These are phyloP conservation scores for Chlorociboria aeruginascens DNA, from an alignment of 495 filamentous ascomycete genomes.

Conservation along the genomic window DNA sequence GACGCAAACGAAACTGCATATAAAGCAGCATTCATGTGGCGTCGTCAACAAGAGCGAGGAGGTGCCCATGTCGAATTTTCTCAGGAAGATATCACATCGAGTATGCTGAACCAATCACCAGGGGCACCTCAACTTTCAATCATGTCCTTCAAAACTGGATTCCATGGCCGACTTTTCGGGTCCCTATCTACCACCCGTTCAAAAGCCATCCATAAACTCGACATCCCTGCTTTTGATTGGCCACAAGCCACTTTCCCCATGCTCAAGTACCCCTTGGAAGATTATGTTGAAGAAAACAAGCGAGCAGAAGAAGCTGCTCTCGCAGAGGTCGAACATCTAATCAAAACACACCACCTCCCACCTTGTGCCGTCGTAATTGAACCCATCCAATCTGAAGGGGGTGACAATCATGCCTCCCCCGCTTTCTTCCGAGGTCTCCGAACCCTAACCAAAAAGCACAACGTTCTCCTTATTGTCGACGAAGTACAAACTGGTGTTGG, in stretches of 20 bases:
- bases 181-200: slow-evolving; percentile 85
- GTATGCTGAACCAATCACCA: slow-evolving; percentile 79
- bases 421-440: slow-evolving; percentile 86
- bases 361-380: slow-evolving; percentile 84
- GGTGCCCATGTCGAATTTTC: slow-evolving; percentile 75
- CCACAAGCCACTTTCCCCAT: slow-evolving; percentile 86
- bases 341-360: slow-evolving; percentile 75
- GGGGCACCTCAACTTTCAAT: slow-evolving; percentile 81
- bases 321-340: slow-evolving; percentile 76
- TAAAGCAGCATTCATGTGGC: slow-evolving; percentile 99
- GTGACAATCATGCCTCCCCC: slow-evolving; percentile 95
- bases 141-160: slow-evolving; percentile 82
- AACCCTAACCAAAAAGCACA: slow-evolving; percentile 71
- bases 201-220: slow-evolving; percentile 97
- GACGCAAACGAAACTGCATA: slow-evolving; percentile 99
- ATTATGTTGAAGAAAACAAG: slow-evolving; percentile 71
- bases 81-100: slow-evolving; percentile 59
- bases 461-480: slow-evolving; percentile 90
- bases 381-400: slow-evolving; percentile 96
- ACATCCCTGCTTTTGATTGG: slow-evolving; percentile 98
- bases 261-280: slow-evolving; percentile 84
- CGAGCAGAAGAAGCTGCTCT: slow-evolving; percentile 77
- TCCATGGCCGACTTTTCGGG: slow-evolving; percentile 94
- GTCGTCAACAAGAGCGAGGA: slow-evolving; percentile 77
- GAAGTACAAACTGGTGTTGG: slow-evolving; percentile 98